Base-by-base conservation (phyloP, 2,329 filamentous ascomycete genomes). In the Pseudocercospora musae region DNA sequence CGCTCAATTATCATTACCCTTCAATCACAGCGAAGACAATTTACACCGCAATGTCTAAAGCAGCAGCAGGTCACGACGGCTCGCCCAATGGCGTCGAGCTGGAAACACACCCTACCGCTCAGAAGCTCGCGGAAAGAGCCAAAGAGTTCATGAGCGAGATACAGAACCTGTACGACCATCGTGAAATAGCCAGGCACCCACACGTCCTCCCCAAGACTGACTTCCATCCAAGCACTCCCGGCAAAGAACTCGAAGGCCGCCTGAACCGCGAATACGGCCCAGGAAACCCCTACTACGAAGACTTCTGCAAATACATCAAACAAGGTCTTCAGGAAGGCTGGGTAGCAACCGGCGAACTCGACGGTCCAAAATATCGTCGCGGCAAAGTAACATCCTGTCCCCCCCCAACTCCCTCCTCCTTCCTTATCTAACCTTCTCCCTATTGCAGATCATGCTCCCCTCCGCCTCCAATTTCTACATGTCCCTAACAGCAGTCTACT, bases 401-500 rank as follows among this genome's bases (percentile, higher is more conserved):
- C 37, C 23, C 25, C 27, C 46, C 21, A 25, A 42, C 27, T 10
- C 23, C 18, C 31, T 25, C 4, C 31, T 2, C 10, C 8, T 4
- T n/a, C 31, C 31, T 29, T 11, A 25, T 13, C 46, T 60, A 33
- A 33, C 11, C 59, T 27, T 57, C 31, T 44, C 33, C 37, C n/a
- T 15, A 3, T 25, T 2, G n/a, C 56, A 80, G 62, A 78, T 86
- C 62, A 71, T 76, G 44, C 65, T 79, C 4, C 84, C 83, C 1
- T 77, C 72, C 1, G 72, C 76, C 8, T 75, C 78, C 37, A 85
- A 79, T 27, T 76, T 78, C 21, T 85, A 77, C 71, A 82, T 85
- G 70, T 82, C 79, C 67, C 84, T 86, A 69, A 86, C 84, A 2
- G 81, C 82, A 1, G 83, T 86, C 18, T 85, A 84, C 69, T 84